Evolutionary conservation across 2,329 filamentous ascomycete species (phyloP), one percentile per base, ranked within the genome.

Genomic region (Coniochaeta hoffmannii): DNA sequence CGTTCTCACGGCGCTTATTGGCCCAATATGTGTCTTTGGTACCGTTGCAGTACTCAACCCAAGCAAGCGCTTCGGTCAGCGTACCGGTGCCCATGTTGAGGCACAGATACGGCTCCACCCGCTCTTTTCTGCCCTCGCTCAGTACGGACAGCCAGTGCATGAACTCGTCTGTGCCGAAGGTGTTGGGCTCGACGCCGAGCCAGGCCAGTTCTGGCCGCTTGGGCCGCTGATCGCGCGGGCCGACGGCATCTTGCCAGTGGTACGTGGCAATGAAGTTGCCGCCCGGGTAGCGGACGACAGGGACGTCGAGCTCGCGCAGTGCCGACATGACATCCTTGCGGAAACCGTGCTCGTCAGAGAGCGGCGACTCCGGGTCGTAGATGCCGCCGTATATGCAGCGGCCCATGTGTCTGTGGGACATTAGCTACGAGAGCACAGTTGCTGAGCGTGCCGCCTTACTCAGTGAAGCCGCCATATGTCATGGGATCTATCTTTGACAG

Each of bases 31-130:
- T 92, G 69, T 92, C 81, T 55, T 79, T 76, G n/a, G 79, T 82
- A 2, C 84, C 85, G 72, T 94, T 94, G 76, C 90, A 94, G 74
- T 94, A 94, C 67, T 94, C 89, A 19, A 94, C 76, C 89, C 89
- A 94, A 11, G 79, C 88, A 31, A 93, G 76, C 1, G 76, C 80
- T 69, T 76, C 73, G 57, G 75, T 69, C 4, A 74, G 70, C 36
- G 76, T 85, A 58, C 87, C 89, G 2, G 89, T 94, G 56, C 89
- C 89, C 69, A 94, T 86, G 73, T 94, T 94, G 56, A 94, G 74
- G 59, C 83, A 86, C 38, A 94, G 76, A 68, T 91, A 94, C 4
- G 89, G 89, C 73, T 92, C 87, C 0, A 88, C 49, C n/a, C 49
- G 49, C 87, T 82, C 76, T 10, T 78, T 71, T 28, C 63, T 63